A percentile compares a stretch with the other conserved stretches of the same genome.
phyloP scores from a whole-genome alignment of 257 asterid genomes.

The Solanum paucissectum region DNA sequence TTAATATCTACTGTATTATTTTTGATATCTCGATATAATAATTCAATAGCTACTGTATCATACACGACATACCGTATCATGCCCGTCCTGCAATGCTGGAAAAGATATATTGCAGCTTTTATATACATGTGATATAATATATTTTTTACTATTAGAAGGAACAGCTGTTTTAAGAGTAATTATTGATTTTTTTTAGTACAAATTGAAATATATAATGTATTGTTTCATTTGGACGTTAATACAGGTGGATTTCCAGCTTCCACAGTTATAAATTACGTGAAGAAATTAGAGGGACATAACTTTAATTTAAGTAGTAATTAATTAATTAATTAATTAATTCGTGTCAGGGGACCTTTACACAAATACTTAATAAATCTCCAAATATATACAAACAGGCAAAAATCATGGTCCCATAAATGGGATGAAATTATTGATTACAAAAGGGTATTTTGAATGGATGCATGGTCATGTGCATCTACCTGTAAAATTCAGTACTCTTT shows the following conservation, averaged over 20 bases:
- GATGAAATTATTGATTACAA: background rate
- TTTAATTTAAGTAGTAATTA: background rate
- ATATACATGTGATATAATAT: background rate
- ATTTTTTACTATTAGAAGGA: background rate
- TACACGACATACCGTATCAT: background rate
- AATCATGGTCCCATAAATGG: conserved; percentile 1
- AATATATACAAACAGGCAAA: background rate
- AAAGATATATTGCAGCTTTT: background rate
- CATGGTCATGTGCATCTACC: background rate
- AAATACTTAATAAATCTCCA: background rate
- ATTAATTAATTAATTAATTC: background rate
- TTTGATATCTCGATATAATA: background rate
- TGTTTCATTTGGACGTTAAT: background rate
- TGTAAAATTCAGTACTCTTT: background rate
- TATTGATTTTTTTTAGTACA: background rate
- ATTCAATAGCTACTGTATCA: background rate
- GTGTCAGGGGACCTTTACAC: background rate
- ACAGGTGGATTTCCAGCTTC: background rate
- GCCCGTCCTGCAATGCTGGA: background rate
- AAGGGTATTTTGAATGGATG: background rate
- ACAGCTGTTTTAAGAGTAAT: background rate
- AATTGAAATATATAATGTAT: background rate
- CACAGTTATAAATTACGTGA: background rate
- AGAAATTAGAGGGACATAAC: background rate
- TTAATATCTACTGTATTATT: background rate